phyloP scores from a whole-genome alignment of 148 eudicot species.

The Pharnaceum exiguum region DNA sequence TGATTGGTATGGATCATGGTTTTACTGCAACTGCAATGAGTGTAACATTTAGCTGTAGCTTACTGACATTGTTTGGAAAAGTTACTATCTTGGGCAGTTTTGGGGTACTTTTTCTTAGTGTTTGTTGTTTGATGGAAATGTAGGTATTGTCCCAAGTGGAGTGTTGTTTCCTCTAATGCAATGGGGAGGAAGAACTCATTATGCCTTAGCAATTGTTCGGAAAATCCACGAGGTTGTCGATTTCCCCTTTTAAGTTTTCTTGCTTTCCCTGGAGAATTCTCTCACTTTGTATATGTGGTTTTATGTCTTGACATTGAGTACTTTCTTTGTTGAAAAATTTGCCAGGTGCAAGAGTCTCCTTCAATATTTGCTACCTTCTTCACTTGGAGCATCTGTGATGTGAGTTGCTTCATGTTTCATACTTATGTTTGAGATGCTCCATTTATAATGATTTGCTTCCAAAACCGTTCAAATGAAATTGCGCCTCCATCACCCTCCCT shows the following conservation, averaged over 20 bases:
- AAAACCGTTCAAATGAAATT: too few relatives aligned
- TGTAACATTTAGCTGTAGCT: neutral
- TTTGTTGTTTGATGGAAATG: constrained; percentile 1
- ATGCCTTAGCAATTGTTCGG: constrained; percentile 59
- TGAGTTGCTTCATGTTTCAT: constrained; percentile 24
- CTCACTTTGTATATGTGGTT: neutral
- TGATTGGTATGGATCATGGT: too few relatives aligned
- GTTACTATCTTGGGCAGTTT: too few relatives aligned
- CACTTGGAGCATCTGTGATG: constrained; percentile 79
- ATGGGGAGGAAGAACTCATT: constrained; percentile 89
- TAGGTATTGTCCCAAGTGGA: constrained; percentile 92
- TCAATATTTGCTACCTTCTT: constrained; percentile 65
- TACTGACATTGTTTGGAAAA: neutral
- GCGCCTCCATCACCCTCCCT: too few relatives aligned
- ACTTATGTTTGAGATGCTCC: neutral
- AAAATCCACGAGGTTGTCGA: constrained; percentile 47
- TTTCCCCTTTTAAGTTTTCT: neutral
- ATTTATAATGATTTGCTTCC: neutral
- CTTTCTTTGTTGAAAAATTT: neutral
- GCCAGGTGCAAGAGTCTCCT: constrained; percentile 69
- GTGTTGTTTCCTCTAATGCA: constrained; percentile 79
- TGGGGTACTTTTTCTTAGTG: too few relatives aligned
- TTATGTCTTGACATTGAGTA: neutral
- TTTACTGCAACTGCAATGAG: too few relatives aligned
- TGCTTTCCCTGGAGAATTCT: neutral